Evolutionary conservation across 2,329 filamentous ascomycete species (phyloP).

Genomic region (Colletotrichum liaoningense): DNA sequence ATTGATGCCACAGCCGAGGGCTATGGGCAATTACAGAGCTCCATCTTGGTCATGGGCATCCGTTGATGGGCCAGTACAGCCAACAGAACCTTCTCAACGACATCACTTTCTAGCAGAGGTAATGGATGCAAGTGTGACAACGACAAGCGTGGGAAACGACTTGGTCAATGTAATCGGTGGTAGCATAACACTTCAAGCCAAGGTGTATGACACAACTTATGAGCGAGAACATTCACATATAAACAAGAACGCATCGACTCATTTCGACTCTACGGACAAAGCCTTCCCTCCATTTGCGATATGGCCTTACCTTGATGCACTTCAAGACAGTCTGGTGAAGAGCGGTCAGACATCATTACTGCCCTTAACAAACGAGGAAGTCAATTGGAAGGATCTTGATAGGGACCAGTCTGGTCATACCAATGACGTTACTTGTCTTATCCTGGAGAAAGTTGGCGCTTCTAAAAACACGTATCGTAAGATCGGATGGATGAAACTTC

Average conservation of each 20-base stretch:
- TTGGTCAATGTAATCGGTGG: background rate
- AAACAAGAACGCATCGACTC: too few relatives aligned
- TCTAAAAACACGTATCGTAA: background rate
- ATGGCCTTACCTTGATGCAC: background rate
- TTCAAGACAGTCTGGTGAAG: background rate
- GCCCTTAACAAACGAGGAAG: background rate
- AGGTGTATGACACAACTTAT: background rate
- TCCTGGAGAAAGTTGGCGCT: background rate
- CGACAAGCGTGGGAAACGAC: background rate
- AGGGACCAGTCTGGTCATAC: background rate
- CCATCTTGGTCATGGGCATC: background rate
- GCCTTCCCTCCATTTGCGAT: background rate
- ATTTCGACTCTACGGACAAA: background rate
- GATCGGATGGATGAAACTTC: accelerated
- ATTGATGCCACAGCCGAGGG: background rate
- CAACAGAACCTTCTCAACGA: accelerated
- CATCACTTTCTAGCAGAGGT: background rate
- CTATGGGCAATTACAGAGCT: background rate
- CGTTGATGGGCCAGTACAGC: background rate
- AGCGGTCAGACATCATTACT: background rate
- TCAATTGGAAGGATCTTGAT: background rate
- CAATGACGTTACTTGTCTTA: background rate
- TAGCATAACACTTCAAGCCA: background rate
- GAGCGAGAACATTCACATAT: too few relatives aligned
- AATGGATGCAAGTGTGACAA: background rate